Conservation (phyloP, 345 rosid genomes). For the Ailanthus altissimus region DNA sequence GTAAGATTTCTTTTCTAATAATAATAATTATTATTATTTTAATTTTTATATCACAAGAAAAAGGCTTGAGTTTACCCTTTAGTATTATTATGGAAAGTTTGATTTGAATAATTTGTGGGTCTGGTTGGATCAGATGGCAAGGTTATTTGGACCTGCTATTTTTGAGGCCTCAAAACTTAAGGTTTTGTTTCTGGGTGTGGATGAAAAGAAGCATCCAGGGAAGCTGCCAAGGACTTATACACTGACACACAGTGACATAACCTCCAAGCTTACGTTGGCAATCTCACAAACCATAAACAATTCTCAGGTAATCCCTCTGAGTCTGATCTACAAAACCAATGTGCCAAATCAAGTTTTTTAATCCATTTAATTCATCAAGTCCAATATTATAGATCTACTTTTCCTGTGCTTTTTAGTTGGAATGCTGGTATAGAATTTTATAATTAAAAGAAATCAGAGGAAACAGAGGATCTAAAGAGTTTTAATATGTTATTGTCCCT, state of each 20-base stretch:
- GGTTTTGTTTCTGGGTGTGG: conserved; percentile 83
- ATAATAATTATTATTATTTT: neutral
- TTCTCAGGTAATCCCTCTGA: conserved; percentile 59
- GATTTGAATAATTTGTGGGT: conserved; percentile 13
- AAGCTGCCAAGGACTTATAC: conserved; percentile 91
- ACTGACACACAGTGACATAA: conserved; percentile 87
- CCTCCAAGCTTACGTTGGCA: conserved; percentile 83
- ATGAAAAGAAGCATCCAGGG: conserved; percentile 88
- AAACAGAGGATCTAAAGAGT: conserved; percentile 11
- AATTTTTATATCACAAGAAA: neutral
- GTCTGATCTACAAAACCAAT: neutral
- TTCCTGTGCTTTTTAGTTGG: neutral
- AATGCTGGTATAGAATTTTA: neutral
- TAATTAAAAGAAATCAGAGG: neutral
- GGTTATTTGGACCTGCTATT: conserved; percentile 93
- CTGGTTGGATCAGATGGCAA: conserved; percentile 61
- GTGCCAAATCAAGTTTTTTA: neutral
- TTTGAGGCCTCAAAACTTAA: conserved; percentile 93
- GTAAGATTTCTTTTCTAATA: conserved; percentile 36
- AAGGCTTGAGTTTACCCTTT: neutral
- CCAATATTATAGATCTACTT: neutral
- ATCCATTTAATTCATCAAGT: neutral
- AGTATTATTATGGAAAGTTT: neutral
- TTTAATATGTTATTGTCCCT: neutral
- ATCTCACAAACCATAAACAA: conserved; percentile 88